Evolutionary conservation across 441 rosid genomes (phyloP).

Genomic region (Adansonia grandidieri): DNA sequence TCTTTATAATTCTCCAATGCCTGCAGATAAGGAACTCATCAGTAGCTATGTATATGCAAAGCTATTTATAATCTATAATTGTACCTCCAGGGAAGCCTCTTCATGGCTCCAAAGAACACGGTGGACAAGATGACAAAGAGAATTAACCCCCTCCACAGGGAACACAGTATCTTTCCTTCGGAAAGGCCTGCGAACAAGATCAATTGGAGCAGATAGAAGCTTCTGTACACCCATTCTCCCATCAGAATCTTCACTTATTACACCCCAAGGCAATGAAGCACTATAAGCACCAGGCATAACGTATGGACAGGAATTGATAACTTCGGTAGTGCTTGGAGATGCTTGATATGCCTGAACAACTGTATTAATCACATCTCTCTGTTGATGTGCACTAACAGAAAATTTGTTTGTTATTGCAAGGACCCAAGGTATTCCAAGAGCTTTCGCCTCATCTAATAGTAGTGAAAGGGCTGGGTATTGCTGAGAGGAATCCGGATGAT

Average conservation of each 20-base stretch:
- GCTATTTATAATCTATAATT: conserved; percentile 18
- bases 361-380: conserved; percentile 71
- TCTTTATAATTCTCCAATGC: conserved; percentile 6
- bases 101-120: conserved; percentile 74
- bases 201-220: conserved; percentile 66
- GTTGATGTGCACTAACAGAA: conserved; percentile 98
- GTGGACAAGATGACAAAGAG: conserved; percentile 76
- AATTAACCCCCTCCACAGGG: conserved; percentile 77
- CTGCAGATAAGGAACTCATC: not conserved
- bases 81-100: conserved; percentile 86
- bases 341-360: conserved; percentile 83
- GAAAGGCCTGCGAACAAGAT: conserved; percentile 74
- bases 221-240: conserved; percentile 59
- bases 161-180: conserved; percentile 74
- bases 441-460: conserved; percentile 84
- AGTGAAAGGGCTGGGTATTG: conserved; percentile 80
- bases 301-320: conserved; percentile 89
- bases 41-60: conserved; percentile 3
- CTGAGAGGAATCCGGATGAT: conserved; percentile 46
- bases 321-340: conserved; percentile 59
- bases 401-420: conserved; percentile 94
- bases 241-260: conserved; percentile 53
- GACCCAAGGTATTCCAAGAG: conserved; percentile 96
- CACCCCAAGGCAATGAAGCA: conserved; percentile 76
- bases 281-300: conserved; percentile 67